Conservation (phyloP, 345 rosid species). For the Excoecaria agallocha region DNA sequence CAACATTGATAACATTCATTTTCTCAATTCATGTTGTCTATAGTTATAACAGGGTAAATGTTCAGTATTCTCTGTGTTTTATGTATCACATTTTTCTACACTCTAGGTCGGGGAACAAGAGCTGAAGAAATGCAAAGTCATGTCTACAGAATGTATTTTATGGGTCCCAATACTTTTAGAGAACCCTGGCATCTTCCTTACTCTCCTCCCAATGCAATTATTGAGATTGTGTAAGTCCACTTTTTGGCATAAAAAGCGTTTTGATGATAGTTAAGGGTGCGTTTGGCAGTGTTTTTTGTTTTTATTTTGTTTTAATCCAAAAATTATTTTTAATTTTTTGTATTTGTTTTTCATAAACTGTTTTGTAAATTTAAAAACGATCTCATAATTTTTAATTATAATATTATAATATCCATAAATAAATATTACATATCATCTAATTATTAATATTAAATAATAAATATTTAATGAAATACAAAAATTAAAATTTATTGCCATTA, state of each 20-base stretch:
- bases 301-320: too few species aligned
- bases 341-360: too few species aligned
- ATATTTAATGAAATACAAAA: too few species aligned
- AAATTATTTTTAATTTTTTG: too few species aligned
- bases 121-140: slow-evolving; percentile 96
- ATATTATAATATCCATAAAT: too few species aligned
- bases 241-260: neutral
- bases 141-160: slow-evolving; percentile 87
- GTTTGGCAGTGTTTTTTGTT: too few species aligned
- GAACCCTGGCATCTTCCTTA: slow-evolving; percentile 99
- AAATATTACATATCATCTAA: too few species aligned
- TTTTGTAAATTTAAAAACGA: too few species aligned
- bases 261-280: too few species aligned
- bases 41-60: slow-evolving; percentile 1
- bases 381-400: too few species aligned
- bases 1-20: slow-evolving; percentile 14
- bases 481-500: too few species aligned
- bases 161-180: slow-evolving; percentile 96
- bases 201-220: slow-evolving; percentile 84
- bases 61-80: slow-evolving; percentile 14
- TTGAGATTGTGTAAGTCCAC: slow-evolving; percentile 82
- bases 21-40: slow-evolving; percentile 12
- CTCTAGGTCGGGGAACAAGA: slow-evolving; percentile 84
- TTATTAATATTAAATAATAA: too few species aligned
- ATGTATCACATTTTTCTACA: slow-evolving; percentile 18